Base-by-base conservation (phyloP, 1,139 yeast species). In the Debaryomyces udenii region DNA sequence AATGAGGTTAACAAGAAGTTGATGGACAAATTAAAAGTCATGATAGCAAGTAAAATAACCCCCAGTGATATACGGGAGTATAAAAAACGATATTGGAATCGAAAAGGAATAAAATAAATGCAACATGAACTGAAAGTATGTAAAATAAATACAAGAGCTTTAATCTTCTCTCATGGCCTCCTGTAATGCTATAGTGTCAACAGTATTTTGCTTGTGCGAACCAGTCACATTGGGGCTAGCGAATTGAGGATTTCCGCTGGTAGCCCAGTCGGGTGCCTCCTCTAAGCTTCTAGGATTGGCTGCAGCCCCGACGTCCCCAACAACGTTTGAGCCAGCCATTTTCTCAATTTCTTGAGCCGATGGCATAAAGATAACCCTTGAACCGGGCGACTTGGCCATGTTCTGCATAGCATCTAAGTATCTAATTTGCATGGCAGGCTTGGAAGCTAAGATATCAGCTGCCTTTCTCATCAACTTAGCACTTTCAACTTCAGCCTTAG, bases 401-500 rank as follows among this genome's bases (percentile, higher is more conserved):
- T 70, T 71, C 62, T 83, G 88, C 80, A 84, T 80, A n/a, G 90
- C 90, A 55, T 84, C 91, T 61, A 84, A 73, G 59, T 84, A 84
- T 61, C 91, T 70, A 57, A 84, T 84, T 67, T 84, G 90, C 87
- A 84, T 82, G 27, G 90, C 91, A 4, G 89, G 81, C 52, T 82
- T 81, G 31, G 87, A 81, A 27, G 87, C 86, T 56, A 84, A 73
- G 43, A 84, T 83, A 60, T 84, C 89, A 37, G 90, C 88, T 22
- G 90, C 89, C 62, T 82, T 80, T 66, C 91, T 75, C 89, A 84
- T 83, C 52, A 83, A 74, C 60, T 82, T 83, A 43, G 90, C 89
- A 56, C 81, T 71, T 61, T 84, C 90, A 41, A 83, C 89, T 64
- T 84, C 90, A 15, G 89, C 89, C 59, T 77, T 77, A 28, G 90